phyloP scores from a whole-genome alignment of 83 land plant species.

The Picea mariana region DNA sequence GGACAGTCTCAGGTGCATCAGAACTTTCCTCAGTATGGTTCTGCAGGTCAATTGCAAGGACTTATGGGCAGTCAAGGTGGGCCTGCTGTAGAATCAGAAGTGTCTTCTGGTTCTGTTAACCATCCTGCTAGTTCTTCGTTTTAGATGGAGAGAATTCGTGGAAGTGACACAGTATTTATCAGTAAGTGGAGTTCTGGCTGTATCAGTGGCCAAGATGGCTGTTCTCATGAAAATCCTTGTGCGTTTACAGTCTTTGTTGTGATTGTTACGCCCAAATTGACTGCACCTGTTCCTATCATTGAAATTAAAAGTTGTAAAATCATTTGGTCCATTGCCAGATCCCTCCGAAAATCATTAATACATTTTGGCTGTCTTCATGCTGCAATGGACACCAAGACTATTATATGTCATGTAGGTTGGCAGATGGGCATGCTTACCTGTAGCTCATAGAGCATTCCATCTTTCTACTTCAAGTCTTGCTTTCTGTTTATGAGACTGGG shows the following conservation, averaged over 20 bases:
- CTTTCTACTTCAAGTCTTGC: background rate
- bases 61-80: slow-evolving; percentile 52
- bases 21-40: slow-evolving; percentile 63
- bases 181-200: background rate
- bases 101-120: slow-evolving; percentile 61
- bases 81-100: slow-evolving; percentile 53
- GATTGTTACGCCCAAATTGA: slow-evolving; percentile 10
- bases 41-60: slow-evolving; percentile 65
- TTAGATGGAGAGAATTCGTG: slow-evolving; percentile 8
- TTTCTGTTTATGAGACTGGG: background rate
- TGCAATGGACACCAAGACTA: background rate
- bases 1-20: slow-evolving; percentile 38
- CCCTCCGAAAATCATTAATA: background rate
- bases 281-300: slow-evolving; percentile 7
- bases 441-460: background rate
- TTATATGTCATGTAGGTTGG: slow-evolving; percentile 5
- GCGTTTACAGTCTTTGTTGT: slow-evolving; percentile 3
- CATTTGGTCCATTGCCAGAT: slow-evolving; percentile 1
- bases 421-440: slow-evolving; percentile 5
- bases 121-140: slow-evolving; percentile 18
- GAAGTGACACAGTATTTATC: background rate
- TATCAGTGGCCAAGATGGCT: background rate
- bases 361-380: background rate
- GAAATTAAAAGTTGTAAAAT: slow-evolving; percentile 5
- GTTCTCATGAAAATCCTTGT: background rate